Conservation (phyloP, 2,329 filamentous ascomycete genomes). For the Fusarium citri region DNA sequence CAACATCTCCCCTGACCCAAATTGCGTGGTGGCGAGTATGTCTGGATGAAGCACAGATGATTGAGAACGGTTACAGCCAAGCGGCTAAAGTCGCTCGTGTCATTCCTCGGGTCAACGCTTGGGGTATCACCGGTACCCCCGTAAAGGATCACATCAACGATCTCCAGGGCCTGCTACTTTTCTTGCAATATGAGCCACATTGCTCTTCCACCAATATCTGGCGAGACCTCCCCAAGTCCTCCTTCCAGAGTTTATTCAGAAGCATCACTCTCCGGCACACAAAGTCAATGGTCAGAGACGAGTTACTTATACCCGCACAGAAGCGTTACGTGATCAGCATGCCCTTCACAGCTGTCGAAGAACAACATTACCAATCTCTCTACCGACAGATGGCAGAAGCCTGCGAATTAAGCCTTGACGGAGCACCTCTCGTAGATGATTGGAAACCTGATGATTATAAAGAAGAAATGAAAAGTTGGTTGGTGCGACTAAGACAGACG, state of each 20-base stretch:
- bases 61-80: slow-evolving; percentile 87
- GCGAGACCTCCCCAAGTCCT: slow-evolving; percentile 67
- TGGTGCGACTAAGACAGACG: slow-evolving; percentile 82
- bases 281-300: slow-evolving; percentile 81
- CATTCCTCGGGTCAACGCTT: slow-evolving; percentile 86
- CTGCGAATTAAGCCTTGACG: slow-evolving; percentile 73
- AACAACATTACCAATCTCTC: slow-evolving; percentile 85
- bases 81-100: slow-evolving; percentile 83
- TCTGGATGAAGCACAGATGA: slow-evolving; percentile 87
- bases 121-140: slow-evolving; percentile 91
- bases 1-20: slow-evolving; percentile 80
- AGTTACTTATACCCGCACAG: slow-evolving; percentile 83
- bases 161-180: slow-evolving; percentile 82
- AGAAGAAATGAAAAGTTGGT: slow-evolving; percentile 82
- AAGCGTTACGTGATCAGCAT: slow-evolving; percentile 89
- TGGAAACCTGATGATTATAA: slow-evolving; percentile 75
- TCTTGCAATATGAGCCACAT: slow-evolving; percentile 83
- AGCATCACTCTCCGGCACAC: slow-evolving; percentile 84
- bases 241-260: slow-evolving; percentile 77
- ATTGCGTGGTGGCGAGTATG: slow-evolving; percentile 90
- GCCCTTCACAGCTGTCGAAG: slow-evolving; percentile 89
- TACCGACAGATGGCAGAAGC: slow-evolving; percentile 80
- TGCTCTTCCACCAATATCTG: slow-evolving; percentile 73
- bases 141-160: slow-evolving; percentile 83
- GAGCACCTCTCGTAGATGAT: slow-evolving; percentile 68